phyloP scores from a whole-genome alignment of 2,329 filamentous ascomycete genomes.

The Colletotrichum falcatum region DNA sequence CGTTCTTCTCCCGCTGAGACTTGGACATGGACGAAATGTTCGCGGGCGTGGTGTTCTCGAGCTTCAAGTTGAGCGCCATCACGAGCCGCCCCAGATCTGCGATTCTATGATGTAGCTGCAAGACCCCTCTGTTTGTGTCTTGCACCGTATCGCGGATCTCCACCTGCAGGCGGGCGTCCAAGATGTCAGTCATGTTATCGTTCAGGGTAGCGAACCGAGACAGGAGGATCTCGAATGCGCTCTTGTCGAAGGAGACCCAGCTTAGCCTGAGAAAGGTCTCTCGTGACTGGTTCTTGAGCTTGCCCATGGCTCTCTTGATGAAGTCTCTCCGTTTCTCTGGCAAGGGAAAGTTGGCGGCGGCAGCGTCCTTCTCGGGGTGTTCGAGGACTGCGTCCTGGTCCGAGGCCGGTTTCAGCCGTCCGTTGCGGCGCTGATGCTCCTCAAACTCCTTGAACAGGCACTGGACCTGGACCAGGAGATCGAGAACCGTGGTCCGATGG shows the following conservation, averaged over 20 bases:
- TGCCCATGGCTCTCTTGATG: conserved; percentile 58
- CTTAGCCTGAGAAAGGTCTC: conserved; percentile 51
- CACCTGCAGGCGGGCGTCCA: conserved; percentile 59
- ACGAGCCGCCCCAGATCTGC: conserved; percentile 59
- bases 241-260: conserved; percentile 61
- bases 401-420: conserved; percentile 49
- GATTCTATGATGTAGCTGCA: conserved; percentile 61
- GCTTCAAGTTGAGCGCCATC: conserved; percentile 58
- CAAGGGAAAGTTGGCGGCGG: conserved; percentile 58
- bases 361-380: conserved; percentile 58
- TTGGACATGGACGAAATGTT: conserved; percentile 49
- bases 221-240: conserved; percentile 58
- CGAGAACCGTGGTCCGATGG: conserved; percentile 62
- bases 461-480: conserved; percentile 60
- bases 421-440: conserved; percentile 55
- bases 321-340: conserved; percentile 55
- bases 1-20: conserved; percentile 53
- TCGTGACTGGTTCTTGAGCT: conserved; percentile 52
- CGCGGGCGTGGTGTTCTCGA: conserved; percentile 48
- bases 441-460: conserved; percentile 61
- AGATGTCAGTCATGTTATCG: conserved; percentile 61
- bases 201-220: conserved; percentile 58
- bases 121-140: conserved; percentile 60
- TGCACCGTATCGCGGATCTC: conserved; percentile 62
- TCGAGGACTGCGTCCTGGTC: conserved; percentile 52